These are phyloP conservation scores for Trypanosoma melophagium DNA, from an alignment of 208 protist species.

Conservation along the genomic window DNA sequence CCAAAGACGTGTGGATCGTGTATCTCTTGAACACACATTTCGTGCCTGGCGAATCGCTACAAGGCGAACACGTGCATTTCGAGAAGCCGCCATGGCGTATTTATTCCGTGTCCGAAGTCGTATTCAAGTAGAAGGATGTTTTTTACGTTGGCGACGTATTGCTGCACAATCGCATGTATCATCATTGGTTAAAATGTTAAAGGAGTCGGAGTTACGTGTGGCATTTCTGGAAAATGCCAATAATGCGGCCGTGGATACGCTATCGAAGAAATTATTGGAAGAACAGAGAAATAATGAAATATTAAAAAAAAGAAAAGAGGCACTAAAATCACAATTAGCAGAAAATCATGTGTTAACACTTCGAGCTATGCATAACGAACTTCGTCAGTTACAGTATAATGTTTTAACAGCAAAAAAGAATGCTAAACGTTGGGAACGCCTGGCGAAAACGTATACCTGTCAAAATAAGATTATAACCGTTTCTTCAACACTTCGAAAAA, in stretches of 20 bases:
- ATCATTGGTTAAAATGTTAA: constrained; percentile 18
- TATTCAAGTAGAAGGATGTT: constrained; percentile 49
- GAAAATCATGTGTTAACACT: constrained; percentile 62
- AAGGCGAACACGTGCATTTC: constrained; percentile 28
- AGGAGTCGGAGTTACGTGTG: constrained; percentile 22
- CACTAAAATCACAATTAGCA: constrained; percentile 59
- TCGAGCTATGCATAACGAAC: constrained; percentile 46
- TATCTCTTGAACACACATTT: constrained; percentile 34
- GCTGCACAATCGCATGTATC: constrained; percentile 25
- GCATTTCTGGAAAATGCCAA: constrained; percentile 11
- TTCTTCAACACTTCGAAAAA: constrained; percentile 33
- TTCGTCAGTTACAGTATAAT: constrained; percentile 36
- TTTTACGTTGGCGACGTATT: constrained; percentile 74
- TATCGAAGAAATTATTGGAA: constrained; percentile 37
- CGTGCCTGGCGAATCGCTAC: constrained; percentile 52
- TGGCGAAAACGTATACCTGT: constrained; percentile 77
- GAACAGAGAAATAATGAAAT: constrained; percentile 31
- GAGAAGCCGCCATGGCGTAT: constrained; percentile 36
- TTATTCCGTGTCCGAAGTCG: constrained; percentile 33
- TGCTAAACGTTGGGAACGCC: constrained; percentile 64
- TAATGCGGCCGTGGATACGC: constrained; percentile 7
- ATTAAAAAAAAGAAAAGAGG: constrained; percentile 43
- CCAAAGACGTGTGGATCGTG: constrained; percentile 39
- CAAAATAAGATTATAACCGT: constrained; percentile 33
- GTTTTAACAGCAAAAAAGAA: constrained; percentile 31